Evolutionary conservation across 208 protist species (phyloP).

Genomic region (Spongospora subterranea): DNA sequence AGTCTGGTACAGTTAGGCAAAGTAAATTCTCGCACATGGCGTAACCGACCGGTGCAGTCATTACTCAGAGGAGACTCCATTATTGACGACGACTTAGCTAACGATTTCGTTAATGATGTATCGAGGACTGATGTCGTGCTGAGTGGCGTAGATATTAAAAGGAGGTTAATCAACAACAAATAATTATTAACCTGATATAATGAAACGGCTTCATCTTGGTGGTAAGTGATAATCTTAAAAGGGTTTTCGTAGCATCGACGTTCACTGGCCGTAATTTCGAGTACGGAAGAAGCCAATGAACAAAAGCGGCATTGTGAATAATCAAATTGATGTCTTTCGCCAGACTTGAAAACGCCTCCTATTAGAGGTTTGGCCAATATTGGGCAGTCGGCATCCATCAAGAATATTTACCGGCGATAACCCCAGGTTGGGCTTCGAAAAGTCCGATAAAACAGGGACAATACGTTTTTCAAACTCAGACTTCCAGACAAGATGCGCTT

Average conservation of each 20-base stretch:
- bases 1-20: neutral
- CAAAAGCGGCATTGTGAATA: constrained; percentile 75
- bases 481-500: neutral
- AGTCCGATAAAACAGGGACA: neutral
- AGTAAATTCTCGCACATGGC: neutral
- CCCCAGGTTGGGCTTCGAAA: neutral
- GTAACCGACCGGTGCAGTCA: neutral
- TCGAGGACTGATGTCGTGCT: neutral
- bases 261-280: constrained; percentile 56
- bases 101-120: neutral
- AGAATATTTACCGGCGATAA: neutral
- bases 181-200: neutral
- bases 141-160: neutral
- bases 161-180: neutral
- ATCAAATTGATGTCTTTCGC: constrained; percentile 51
- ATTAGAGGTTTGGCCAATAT: too few relatives aligned
- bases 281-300: constrained; percentile 76
- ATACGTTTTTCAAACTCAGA: neutral
- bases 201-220: neutral
- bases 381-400: too few relatives aligned
- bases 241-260: neutral
- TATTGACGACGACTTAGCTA: neutral
- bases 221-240: neutral
- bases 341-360: neutral
- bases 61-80: neutral